Percentiles rank a stretch among this genome's conserved stretches.
Conservation (phyloP, 176 grass and related monocot species). For the Canna indica region DNA sequence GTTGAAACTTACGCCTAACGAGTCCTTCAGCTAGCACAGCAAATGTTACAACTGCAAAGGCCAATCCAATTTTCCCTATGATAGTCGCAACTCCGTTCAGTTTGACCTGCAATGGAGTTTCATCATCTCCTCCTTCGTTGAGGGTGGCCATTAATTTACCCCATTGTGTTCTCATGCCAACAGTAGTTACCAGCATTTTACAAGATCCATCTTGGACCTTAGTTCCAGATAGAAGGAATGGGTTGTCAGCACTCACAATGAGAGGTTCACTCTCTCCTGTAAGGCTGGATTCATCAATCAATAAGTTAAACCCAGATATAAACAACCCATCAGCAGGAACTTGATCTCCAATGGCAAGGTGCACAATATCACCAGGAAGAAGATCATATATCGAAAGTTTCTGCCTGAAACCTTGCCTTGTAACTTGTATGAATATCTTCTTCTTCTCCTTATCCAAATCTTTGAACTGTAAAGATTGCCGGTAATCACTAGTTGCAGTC, state of each 20-base stretch:
- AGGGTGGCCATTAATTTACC: constrained; percentile 93
- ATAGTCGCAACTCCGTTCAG: constrained; percentile 88
- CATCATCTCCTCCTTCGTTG: constrained; percentile 85
- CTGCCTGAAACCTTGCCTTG: constrained; percentile 58
- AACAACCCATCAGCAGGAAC: constrained; percentile 86
- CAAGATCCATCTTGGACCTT: constrained; percentile 94
- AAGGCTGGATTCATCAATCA: constrained; percentile 90
- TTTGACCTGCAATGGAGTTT: constrained; percentile 94
- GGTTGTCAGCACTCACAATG: constrained; percentile 58
- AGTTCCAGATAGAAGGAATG: constrained; percentile 84
- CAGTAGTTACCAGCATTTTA: constrained; percentile 81
- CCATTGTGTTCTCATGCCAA: constrained; percentile 93
- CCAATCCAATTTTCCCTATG: constrained; percentile 82
- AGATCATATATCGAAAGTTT: constrained; percentile 83
- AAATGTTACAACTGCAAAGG: constrained; percentile 84
- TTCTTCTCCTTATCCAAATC: constrained; percentile 98
- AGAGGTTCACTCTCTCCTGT: constrained; percentile 93
- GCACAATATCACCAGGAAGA: constrained; percentile 74
- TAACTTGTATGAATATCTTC: constrained; percentile 85
- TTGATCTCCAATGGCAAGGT: constrained; percentile 83
- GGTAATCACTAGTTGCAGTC: constrained; percentile 80
- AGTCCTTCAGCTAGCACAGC: constrained; percentile 69
- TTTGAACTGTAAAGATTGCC: constrained; percentile 89
- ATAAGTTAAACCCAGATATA: constrained; percentile 64
- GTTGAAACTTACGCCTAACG: constrained; percentile 50